Evolutionary conservation across 2,329 filamentous ascomycete species (phyloP), one percentile per base, ranked within the genome.

Genomic region (Paecilomyces sp.): DNA sequence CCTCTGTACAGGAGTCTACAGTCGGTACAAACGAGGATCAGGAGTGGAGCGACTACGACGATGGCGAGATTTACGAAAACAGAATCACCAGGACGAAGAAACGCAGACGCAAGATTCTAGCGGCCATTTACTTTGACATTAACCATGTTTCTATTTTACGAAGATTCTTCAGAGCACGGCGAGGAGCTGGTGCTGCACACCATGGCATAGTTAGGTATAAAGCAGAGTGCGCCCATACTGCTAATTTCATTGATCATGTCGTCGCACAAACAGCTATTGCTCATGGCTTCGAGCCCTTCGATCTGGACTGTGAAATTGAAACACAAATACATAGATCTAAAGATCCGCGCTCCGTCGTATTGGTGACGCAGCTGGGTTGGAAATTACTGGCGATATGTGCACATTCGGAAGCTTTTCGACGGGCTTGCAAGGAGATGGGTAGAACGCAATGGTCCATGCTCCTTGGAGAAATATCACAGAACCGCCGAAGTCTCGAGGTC

Each of bases 321-420:
- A 18, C 22, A n/a, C 51, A 53, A 15, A 28, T 15, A 30, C 24
- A 9, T 15, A 22, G 22, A 9, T 22, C 11, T 25, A 24, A 30
- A 22, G n/a, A 24, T 12, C 24, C 15, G 7, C 33, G 22, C 41
- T 36, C 41, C 6, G 22, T 28, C 15, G 18, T 13, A 11, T 63
- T 66, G 31, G 56, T 66, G 15, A 24, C 58, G 2, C 33, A 51
- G 5, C 53, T 65, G 15, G 67, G 66, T 7, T 72, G 70, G 70
- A 64, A 62, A 51, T 60, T 70, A 12, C 61, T 70, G 28, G 58
- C 66, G 13, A 70, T 72, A 41, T 71, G 66, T 33, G 58, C 66
- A 2, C 61, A 67, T n/a, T 59, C 70, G 2, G 65, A 68, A 57
- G 61, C 65, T 6, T 73, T 72, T 58, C 64, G 65, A 28, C 55